phyloP scores from a whole-genome alignment of 805 yeast species.

The Millerago galiae region DNA sequence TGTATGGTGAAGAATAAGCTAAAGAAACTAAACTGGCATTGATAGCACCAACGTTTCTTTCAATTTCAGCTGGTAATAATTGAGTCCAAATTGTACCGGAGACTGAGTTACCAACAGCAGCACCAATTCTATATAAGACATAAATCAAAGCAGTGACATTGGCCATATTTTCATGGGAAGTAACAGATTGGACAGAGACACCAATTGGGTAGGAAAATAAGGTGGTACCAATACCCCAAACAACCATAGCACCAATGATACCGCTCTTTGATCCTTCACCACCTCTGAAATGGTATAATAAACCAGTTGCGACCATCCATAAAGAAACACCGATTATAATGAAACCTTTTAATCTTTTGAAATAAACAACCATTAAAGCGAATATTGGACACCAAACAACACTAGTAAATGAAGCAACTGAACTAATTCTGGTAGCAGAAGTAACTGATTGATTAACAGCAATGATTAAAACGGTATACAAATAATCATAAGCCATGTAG shows the following conservation, averaged over 20 bases:
- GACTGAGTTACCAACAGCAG: constrained; percentile 55
- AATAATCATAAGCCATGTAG: constrained; percentile 64
- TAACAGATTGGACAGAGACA: constrained; percentile 53
- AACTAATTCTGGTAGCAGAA: constrained; percentile 60
- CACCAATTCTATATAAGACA: constrained; percentile 55
- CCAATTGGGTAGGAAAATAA: constrained; percentile 64
- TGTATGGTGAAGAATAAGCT: constrained; percentile 50
- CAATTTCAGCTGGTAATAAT: constrained; percentile 37
- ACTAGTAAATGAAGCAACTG: constrained; percentile 55
- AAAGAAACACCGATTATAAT: constrained; percentile 51
- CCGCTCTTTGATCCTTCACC: constrained; percentile 46
- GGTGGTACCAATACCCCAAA: constrained; percentile 67
- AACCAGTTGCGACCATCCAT: constrained; percentile 56
- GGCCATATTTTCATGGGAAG: constrained; percentile 66
- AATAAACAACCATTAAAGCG: constrained; percentile 43
- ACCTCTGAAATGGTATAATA: constrained; percentile 50
- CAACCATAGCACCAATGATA: constrained; percentile 56
- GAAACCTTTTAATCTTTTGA: constrained; percentile 49
- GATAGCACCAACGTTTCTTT: constrained; percentile 23
- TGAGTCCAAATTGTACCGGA: constrained; percentile 76
- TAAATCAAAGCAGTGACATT: constrained; percentile 52
- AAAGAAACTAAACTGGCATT: constrained; percentile 32
- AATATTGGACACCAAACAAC: constrained; percentile 52
- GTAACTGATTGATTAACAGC: constrained; percentile 50
- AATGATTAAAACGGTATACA: constrained; percentile 61